Percentiles rank a stretch among this genome's conserved stretches.
Evolutionary conservation across 2,329 filamentous ascomycete genomes (phyloP).

Genomic region (Penicillium sp.): DNA sequence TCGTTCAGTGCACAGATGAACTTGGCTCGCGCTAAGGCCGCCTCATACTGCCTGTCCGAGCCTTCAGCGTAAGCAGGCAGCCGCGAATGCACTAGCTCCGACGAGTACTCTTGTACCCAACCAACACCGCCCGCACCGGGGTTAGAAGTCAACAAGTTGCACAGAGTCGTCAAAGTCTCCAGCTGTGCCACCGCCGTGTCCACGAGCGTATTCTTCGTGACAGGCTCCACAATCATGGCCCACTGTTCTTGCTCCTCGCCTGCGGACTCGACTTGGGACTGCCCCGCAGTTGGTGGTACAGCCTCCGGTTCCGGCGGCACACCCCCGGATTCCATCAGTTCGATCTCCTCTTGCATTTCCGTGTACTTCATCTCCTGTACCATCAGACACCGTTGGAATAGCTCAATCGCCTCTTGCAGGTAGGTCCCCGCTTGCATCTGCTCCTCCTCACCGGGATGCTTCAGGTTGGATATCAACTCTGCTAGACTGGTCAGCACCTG

Average conservation of each 20-base stretch:
- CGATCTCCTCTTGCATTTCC: constrained; percentile 45
- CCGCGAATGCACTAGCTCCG: constrained; percentile 52
- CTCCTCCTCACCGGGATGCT: constrained; percentile 42
- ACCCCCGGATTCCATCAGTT: constrained; percentile 36
- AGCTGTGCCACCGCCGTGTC: constrained; percentile 67
- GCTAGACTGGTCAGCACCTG: constrained; percentile 67
- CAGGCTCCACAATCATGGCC: constrained; percentile 64
- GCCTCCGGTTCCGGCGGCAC: constrained; percentile 12
- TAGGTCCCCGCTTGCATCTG: constrained; percentile 51
- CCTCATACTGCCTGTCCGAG: constrained; percentile 49
- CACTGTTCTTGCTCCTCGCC: constrained; percentile 55
- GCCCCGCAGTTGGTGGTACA: constrained; percentile 5
- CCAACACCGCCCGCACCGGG: constrained; percentile 45
- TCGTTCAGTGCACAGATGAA: constrained; percentile 58
- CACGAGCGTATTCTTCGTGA: constrained; percentile 63
- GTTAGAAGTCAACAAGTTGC: constrained; percentile 48
- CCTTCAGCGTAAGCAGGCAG: constrained; percentile 53
- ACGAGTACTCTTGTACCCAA: constrained; percentile 59
- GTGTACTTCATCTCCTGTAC: constrained; percentile 52
- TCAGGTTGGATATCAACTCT: constrained; percentile 57
- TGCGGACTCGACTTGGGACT: constrained; percentile 12
- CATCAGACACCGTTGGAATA: constrained; percentile 58
- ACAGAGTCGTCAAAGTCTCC: constrained; percentile 53
- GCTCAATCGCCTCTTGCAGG: constrained; percentile 60
- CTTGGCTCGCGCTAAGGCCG: constrained; percentile 54